Conservation (phyloP, 495 filamentous ascomycete genomes). For the Parathielavia appendiculata region DNA sequence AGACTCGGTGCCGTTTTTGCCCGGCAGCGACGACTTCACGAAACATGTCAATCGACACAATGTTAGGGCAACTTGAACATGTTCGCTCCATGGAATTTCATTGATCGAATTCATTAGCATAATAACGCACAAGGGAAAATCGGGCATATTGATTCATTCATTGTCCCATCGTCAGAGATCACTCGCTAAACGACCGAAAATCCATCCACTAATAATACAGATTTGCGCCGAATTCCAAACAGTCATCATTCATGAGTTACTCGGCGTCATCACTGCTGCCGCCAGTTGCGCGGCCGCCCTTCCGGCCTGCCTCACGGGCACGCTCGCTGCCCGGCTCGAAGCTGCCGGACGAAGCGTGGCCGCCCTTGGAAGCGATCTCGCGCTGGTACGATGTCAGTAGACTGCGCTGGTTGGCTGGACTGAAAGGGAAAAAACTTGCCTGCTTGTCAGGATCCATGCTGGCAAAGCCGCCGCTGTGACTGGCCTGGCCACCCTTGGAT, state of each 20-base stretch:
- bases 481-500: slow-evolving; percentile 47
- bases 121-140: too few relatives aligned
- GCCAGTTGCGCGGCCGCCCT: slow-evolving; percentile 11
- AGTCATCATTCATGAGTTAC: not conserved
- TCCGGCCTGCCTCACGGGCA: slow-evolving; percentile 15
- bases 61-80: too few relatives aligned
- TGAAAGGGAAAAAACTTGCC: not conserved
- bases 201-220: not conserved
- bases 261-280: slow-evolving; percentile 4
- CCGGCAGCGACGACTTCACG: too few relatives aligned
- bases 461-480: slow-evolving; percentile 25
- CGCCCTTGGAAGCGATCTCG: slow-evolving; percentile 49
- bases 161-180: too few relatives aligned
- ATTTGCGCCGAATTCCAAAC: too few relatives aligned
- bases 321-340: slow-evolving; percentile 16
- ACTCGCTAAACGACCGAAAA: too few relatives aligned
- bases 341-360: slow-evolving; percentile 32
- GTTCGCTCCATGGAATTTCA: too few relatives aligned
- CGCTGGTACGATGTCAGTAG: slow-evolving; percentile 17
- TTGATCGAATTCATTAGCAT: too few relatives aligned
- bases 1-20: too few relatives aligned
- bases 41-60: too few relatives aligned
- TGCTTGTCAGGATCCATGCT: slow-evolving; percentile 19
- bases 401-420: not conserved
- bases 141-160: too few relatives aligned